These are phyloP conservation scores for Rhamnella rubrinervis DNA, from an alignment of 331 rosid species.

Conservation along the genomic window DNA sequence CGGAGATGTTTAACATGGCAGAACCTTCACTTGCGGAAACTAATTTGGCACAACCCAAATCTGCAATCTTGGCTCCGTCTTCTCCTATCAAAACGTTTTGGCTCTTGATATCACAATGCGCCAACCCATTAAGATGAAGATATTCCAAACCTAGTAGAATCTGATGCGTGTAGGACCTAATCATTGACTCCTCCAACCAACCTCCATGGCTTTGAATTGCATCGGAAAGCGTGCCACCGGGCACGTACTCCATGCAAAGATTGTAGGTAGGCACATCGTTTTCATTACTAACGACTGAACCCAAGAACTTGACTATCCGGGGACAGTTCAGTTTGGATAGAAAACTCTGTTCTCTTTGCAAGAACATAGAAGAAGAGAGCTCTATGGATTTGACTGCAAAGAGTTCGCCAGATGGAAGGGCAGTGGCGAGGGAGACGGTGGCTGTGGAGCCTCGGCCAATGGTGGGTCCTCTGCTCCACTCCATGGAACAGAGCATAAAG, in stretches of 20 bases:
- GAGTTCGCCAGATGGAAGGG: constrained; percentile 16
- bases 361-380: constrained; percentile 23
- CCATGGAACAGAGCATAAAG: not conserved
- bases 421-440: constrained; percentile 36
- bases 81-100: constrained; percentile 35
- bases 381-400: constrained; percentile 46
- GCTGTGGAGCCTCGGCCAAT: constrained; percentile 58
- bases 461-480: constrained; percentile 41
- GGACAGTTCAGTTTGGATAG: constrained; percentile 37
- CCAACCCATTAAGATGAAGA: constrained; percentile 37
- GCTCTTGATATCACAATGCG: constrained; percentile 58
- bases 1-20: constrained; percentile 17
- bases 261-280: constrained; percentile 26
- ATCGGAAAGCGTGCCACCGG: constrained; percentile 47
- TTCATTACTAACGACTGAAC: constrained; percentile 27
- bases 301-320: constrained; percentile 35
- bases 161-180: constrained; percentile 34
- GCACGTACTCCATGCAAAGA: constrained; percentile 45
- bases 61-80: constrained; percentile 29
- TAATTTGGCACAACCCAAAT: constrained; percentile 53
- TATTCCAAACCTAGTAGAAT: constrained; percentile 49
- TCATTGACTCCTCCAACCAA: constrained; percentile 31
- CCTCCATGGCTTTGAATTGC: constrained; percentile 29
- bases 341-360: constrained; percentile 40
- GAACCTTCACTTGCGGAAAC: constrained; percentile 5